These are phyloP conservation scores for Arabidopsis arenosa DNA, from an alignment of 345 rosid species.

Conservation along the genomic window DNA sequence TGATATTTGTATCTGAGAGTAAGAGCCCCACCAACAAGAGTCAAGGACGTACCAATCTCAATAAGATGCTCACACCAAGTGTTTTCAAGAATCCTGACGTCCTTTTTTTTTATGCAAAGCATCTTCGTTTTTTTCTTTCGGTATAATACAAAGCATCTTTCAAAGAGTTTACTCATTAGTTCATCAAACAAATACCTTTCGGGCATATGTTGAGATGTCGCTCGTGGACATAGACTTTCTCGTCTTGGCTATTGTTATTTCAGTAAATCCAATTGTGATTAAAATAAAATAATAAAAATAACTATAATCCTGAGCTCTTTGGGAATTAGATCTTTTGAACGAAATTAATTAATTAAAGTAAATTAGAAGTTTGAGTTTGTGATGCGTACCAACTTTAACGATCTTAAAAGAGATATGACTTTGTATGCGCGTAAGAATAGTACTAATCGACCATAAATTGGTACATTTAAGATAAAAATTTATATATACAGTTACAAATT, in stretches of 20 bases:
- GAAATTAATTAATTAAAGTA: not conserved
- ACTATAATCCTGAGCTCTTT: not conserved
- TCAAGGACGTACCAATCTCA: conserved; percentile 11
- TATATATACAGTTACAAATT: not conserved
- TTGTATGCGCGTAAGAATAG: not conserved
- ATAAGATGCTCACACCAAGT: conserved; percentile 19
- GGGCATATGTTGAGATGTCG: conserved; percentile 22
- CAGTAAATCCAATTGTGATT: not conserved
- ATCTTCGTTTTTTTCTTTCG: not conserved
- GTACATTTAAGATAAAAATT: not conserved
- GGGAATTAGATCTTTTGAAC: conserved; percentile 1
- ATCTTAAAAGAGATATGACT: not conserved
- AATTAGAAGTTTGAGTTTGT: not conserved
- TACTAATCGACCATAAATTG: not conserved
- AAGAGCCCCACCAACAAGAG: conserved; percentile 15
- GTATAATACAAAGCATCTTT: conserved; percentile 12
- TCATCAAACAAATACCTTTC: conserved; percentile 17
- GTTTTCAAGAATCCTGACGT: conserved; percentile 21
- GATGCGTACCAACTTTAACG: not conserved
- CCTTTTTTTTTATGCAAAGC: not conserved
- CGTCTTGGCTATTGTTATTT: not conserved
- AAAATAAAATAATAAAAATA: not conserved
- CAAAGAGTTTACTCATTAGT: not conserved
- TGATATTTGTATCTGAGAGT: not conserved
- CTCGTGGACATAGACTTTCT: conserved; percentile 11